Evolutionary conservation across 169 alveolate genomes (phyloP).

Genomic region (Eimeria maxima): DNA sequence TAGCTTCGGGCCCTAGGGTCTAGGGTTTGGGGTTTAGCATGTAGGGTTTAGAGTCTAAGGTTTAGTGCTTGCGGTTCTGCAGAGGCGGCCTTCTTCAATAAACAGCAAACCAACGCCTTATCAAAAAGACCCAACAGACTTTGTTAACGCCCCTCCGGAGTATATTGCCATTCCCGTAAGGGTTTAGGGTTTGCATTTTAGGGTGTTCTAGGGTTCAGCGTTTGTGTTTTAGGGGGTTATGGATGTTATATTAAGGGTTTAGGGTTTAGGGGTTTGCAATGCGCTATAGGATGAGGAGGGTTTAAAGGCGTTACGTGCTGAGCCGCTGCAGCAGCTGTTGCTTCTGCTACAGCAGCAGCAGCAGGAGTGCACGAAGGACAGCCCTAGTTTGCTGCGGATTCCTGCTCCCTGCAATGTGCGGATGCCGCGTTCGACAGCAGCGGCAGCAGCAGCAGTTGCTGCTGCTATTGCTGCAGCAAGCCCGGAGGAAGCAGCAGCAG

Average conservation of each 20-base stretch:
- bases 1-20: background rate
- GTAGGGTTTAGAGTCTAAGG: background rate
- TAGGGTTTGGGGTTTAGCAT: constrained; percentile 22
- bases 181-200: constrained; percentile 4
- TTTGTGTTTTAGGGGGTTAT: background rate
- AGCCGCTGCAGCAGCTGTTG: constrained; percentile 59
- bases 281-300: background rate
- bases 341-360: constrained; percentile 55
- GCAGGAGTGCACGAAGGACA: constrained; percentile 1
- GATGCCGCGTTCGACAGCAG: constrained; percentile 40
- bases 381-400: constrained; percentile 20
- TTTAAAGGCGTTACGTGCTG: background rate
- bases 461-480: constrained; percentile 9
- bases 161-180: constrained; percentile 57
- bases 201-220: background rate
- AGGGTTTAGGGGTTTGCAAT: constrained; percentile 22
- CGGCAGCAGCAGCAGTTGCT: constrained; percentile 63
- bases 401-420: constrained; percentile 24
- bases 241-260: background rate
- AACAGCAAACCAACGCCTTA: constrained; percentile 58
- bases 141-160: constrained; percentile 75
- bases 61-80: constrained; percentile 20
- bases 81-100: constrained; percentile 70
- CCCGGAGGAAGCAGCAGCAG: constrained; percentile 61
- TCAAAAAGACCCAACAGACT: constrained; percentile 17